A percentile compares a stretch with the other conserved stretches of the same genome.
Conservation (phyloP, 1,284 basidiomycete species). For the Fomitopsis palustris region DNA sequence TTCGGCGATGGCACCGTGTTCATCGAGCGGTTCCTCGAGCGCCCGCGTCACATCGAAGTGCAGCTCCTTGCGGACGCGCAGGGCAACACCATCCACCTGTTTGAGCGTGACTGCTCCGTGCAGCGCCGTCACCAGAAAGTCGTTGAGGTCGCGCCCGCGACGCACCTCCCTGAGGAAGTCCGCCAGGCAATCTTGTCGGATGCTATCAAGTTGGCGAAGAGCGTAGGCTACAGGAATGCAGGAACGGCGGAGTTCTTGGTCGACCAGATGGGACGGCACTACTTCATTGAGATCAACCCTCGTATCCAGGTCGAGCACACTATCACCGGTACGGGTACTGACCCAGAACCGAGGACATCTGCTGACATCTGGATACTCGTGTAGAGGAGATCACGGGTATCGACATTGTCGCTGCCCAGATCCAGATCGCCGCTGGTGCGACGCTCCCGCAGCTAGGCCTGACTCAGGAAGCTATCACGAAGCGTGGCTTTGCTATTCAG, state of each 20-base stretch:
- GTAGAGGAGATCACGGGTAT: slow-evolving; percentile 98
- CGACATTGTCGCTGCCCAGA: slow-evolving; percentile 97
- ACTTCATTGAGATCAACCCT: slow-evolving; percentile 99
- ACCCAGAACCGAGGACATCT: slow-evolving; percentile 8
- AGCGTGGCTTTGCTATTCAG: slow-evolving; percentile 97
- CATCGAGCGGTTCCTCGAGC: slow-evolving; percentile 96
- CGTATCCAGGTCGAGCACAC: slow-evolving; percentile 99
- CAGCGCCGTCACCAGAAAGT: slow-evolving; percentile 98
- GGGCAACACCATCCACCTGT: slow-evolving; percentile 95
- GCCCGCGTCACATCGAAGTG: slow-evolving; percentile 96
- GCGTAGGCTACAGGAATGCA: slow-evolving; percentile 93
- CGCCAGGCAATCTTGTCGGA: slow-evolving; percentile 86
- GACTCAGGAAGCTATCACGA: slow-evolving; percentile 94
- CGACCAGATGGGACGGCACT: slow-evolving; percentile 92
- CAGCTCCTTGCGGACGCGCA: slow-evolving; percentile 89
- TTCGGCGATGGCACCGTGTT: slow-evolving; percentile 99
- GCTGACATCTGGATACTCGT: slow-evolving; percentile 6
- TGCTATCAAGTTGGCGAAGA: slow-evolving; percentile 93
- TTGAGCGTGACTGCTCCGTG: slow-evolving; percentile 98
- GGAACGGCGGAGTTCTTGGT: slow-evolving; percentile 98
- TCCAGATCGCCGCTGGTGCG: slow-evolving; percentile 97
- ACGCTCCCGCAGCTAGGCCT: slow-evolving; percentile 94
- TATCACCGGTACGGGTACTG: slow-evolving; percentile 69
- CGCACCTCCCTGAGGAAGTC: slow-evolving; percentile 88
- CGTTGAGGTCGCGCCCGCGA: slow-evolving; percentile 97